Conservation (phyloP, 2,329 filamentous ascomycete species). For the Trichoderma cornu-damae region DNA sequence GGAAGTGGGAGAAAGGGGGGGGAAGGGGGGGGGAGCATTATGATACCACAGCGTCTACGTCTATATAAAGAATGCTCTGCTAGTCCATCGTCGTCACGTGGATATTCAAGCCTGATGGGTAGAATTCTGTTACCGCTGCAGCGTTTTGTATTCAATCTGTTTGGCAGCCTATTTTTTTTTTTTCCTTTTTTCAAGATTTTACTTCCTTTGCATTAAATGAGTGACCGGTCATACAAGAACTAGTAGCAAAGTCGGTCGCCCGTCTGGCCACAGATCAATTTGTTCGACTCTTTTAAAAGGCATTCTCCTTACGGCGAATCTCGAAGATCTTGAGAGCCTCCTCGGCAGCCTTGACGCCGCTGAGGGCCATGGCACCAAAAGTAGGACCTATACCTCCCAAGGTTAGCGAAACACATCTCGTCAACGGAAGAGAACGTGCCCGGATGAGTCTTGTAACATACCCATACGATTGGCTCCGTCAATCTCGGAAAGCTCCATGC, state of each 20-base stretch:
- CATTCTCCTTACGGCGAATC: constrained; percentile 69
- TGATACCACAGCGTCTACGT: neutral
- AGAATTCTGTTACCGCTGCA: neutral
- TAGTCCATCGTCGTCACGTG: neutral
- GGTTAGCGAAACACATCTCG: neutral
- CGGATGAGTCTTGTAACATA: constrained; percentile 21
- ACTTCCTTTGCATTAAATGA: constrained; percentile 14
- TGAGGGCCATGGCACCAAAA: constrained; percentile 84
- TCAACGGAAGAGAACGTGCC: too few species aligned
- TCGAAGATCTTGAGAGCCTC: constrained; percentile 76
- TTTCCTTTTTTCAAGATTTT: constrained; percentile 2
- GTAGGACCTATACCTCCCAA: constrained; percentile 52
- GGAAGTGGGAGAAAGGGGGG: neutral
- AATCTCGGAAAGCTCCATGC: constrained; percentile 88
- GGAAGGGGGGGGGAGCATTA: neutral
- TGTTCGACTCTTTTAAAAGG: constrained; percentile 23
- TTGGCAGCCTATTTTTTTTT: constrained; percentile 8
- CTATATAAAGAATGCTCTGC: neutral
- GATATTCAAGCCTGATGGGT: neutral
- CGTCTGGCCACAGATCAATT: neutral
- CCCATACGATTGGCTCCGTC: constrained; percentile 92
- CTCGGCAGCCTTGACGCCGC: constrained; percentile 86
- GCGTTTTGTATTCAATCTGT: constrained; percentile 10
- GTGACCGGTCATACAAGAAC: constrained; percentile 2
- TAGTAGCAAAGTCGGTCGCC: neutral